Conservation (phyloP, 169 alveolate genomes). For the Cryptosporidium xiaoi region DNA sequence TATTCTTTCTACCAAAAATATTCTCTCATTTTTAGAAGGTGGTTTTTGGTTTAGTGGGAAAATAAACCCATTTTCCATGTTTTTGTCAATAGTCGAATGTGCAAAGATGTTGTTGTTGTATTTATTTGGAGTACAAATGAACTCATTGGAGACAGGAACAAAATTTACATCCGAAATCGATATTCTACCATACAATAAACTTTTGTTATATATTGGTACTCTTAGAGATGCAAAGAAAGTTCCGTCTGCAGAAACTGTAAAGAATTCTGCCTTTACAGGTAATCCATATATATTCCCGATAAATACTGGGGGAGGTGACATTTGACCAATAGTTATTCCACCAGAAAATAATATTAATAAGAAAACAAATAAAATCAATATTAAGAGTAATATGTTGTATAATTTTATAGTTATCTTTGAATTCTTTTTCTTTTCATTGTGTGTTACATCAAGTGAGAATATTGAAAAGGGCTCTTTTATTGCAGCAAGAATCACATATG, state of each 20-base stretch:
- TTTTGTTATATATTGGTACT: constrained; percentile 46
- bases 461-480: constrained; percentile 41
- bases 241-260: constrained; percentile 48
- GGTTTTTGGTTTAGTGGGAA: constrained; percentile 42
- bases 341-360: constrained; percentile 50
- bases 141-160: constrained; percentile 32
- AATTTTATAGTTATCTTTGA: constrained; percentile 42
- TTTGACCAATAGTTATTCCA: constrained; percentile 74
- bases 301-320: constrained; percentile 68
- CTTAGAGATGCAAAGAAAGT: constrained; percentile 45
- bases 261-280: constrained; percentile 49
- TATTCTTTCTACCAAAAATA: constrained; percentile 6
- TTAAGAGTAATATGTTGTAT: constrained; percentile 25
- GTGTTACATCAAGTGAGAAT: constrained; percentile 17
- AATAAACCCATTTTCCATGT: constrained; percentile 41
- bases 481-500: constrained; percentile 32
- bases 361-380: constrained; percentile 56
- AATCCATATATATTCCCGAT: constrained; percentile 61
- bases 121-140: constrained; percentile 47
- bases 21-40: constrained; percentile 11
- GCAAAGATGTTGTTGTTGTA: constrained; percentile 30
- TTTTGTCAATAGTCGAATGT: neutral
- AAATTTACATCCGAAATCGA: constrained; percentile 23
- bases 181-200: constrained; percentile 53
- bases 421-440: constrained; percentile 35